These are phyloP conservation scores for Cyclocybe cylindracea DNA, from an alignment of 768 basidiomycete genomes.

Conservation along the genomic window DNA sequence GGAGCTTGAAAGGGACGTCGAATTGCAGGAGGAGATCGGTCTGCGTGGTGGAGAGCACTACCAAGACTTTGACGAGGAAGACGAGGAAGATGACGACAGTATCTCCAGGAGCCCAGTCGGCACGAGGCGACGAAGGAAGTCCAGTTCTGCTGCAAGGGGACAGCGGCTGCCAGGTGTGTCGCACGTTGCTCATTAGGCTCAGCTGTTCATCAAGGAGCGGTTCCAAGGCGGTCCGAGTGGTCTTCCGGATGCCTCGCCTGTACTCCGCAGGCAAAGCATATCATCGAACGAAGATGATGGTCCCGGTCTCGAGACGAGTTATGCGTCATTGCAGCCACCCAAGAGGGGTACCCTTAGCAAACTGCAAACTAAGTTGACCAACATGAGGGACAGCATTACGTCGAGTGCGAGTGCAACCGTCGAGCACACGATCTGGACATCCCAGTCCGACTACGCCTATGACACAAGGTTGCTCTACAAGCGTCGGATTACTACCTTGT, in stretches of 20 bases:
- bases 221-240: constrained; percentile 2
- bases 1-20: constrained; percentile 57
- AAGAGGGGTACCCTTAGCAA: constrained; percentile 29
- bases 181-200: background rate
- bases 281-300: constrained; percentile 49
- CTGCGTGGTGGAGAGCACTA: constrained; percentile 51
- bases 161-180: constrained; percentile 18
- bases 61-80: constrained; percentile 62
- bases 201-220: background rate
- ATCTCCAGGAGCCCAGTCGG: constrained; percentile 35
- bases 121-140: constrained; percentile 35
- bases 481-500: constrained; percentile 81
- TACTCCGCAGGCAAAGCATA: constrained; percentile 41
- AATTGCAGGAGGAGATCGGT: constrained; percentile 61
- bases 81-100: constrained; percentile 49
- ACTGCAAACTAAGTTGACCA: constrained; percentile 50
- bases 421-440: constrained; percentile 70
- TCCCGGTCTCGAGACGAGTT: constrained; percentile 40
- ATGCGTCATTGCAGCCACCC: constrained; percentile 10
- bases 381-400: constrained; percentile 52
- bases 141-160: constrained; percentile 24
- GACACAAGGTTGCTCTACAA: constrained; percentile 88
- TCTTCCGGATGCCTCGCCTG: constrained; percentile 1
- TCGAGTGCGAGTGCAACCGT: constrained; percentile 24
- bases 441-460: constrained; percentile 76